phyloP scores from a whole-genome alignment of 1,284 basidiomycete genomes.

The Puccinia horiana region DNA sequence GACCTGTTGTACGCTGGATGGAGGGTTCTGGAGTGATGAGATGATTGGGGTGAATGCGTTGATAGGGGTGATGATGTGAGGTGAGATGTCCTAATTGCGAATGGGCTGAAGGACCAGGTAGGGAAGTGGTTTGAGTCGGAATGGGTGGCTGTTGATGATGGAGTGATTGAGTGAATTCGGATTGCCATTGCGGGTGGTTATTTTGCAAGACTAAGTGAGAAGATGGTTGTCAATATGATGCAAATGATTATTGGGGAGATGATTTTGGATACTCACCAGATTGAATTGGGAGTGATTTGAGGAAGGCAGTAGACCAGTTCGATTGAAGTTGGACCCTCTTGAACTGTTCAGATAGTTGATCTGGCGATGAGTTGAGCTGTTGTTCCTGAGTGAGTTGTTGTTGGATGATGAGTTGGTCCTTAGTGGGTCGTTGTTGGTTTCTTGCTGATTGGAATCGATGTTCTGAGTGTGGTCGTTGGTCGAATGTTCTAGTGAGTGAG shows the following conservation, averaged over 20 bases:
- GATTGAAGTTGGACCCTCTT: neutral
- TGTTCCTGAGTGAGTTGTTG: neutral
- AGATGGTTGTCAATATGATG: neutral
- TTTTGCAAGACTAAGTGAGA: neutral
- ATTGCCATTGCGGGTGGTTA: constrained; percentile 1
- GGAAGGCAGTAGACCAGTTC: constrained; percentile 11
- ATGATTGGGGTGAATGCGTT: neutral
- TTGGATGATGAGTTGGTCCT: neutral
- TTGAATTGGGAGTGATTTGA: constrained; percentile 1
- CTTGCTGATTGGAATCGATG: neutral
- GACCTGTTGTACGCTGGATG: neutral
- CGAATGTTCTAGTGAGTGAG: neutral
- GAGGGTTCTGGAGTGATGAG: neutral
- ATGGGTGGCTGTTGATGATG: neutral
- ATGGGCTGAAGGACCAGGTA: neutral
- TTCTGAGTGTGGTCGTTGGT: neutral
- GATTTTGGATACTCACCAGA: neutral
- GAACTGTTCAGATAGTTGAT: neutral
- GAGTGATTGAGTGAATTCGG: constrained; percentile 17
- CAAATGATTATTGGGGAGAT: neutral
- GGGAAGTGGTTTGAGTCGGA: neutral
- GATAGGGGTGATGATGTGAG: neutral
- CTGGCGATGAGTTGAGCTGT: neutral
- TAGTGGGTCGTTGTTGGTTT: neutral
- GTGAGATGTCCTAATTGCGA: neutral